A percentile compares a stretch with the other conserved stretches of the same genome.
phyloP scores from a whole-genome alignment of 202 grass and related monocot species.

The Schoenoplectus tabernaemontani region DNA sequence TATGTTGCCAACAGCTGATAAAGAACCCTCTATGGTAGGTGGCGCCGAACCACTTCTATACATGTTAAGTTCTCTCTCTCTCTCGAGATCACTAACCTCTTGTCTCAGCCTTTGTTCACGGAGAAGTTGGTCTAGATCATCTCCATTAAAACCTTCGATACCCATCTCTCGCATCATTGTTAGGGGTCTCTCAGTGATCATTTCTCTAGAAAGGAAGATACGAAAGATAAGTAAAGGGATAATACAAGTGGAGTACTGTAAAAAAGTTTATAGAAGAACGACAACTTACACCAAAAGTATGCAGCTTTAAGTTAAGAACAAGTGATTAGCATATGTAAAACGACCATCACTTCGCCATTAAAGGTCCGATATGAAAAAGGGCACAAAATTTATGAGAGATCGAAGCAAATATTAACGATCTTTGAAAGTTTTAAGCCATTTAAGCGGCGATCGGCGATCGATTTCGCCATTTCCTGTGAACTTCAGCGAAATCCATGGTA shows the following conservation, averaged over 20 bases:
- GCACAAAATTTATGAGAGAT: conserved; percentile 35
- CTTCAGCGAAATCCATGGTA: conserved; percentile 2
- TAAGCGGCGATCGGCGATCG: conserved; percentile 44
- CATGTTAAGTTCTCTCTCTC: conserved; percentile 62
- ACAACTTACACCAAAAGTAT: conserved; percentile 22
- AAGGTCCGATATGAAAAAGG: conserved; percentile 9
- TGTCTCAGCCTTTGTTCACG: conserved; percentile 27
- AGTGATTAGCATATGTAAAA: conserved; percentile 25
- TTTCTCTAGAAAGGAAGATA: conserved; percentile 17
- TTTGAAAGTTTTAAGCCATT: conserved; percentile 13
- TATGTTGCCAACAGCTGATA: conserved; percentile 47
- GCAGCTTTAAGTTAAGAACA: conserved; percentile 24
- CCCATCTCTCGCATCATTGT: conserved; percentile 50
- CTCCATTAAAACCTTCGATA: conserved; percentile 27
- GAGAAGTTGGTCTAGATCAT: conserved; percentile 54
- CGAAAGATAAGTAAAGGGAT: conserved; percentile 15
- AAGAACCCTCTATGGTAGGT: conserved; percentile 80
- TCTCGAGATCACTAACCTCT: conserved; percentile 42
- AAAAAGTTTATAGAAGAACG: background rate
- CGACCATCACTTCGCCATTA: conserved; percentile 25
- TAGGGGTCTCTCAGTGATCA: conserved; percentile 35
- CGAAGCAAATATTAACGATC: conserved; percentile 30
- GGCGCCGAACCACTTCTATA: conserved; percentile 89
- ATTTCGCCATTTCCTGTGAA: conserved; percentile 41
- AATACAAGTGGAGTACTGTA: background rate